These are phyloP conservation scores for Puccinia polysora DNA, from an alignment of 1,284 basidiomycete species.

Conservation along the genomic window DNA sequence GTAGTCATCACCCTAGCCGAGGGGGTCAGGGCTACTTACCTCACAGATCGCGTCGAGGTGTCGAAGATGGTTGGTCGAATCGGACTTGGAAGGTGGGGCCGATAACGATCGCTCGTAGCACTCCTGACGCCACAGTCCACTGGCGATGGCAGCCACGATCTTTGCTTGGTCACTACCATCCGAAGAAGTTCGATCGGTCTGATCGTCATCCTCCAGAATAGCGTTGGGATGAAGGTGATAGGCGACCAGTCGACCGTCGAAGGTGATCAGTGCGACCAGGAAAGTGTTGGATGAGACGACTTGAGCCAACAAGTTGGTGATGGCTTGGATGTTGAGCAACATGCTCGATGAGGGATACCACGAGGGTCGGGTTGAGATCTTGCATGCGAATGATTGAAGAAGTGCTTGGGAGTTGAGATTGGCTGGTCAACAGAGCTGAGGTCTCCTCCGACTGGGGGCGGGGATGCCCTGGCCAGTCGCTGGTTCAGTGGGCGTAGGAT, in stretches of 20 bases:
- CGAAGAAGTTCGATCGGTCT: no score
- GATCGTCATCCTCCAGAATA: slow-evolving; percentile 8
- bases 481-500: no score
- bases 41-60: slow-evolving; percentile 20
- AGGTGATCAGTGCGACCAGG: slow-evolving; percentile 18
- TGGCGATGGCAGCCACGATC: slow-evolving; percentile 17
- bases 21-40: not conserved
- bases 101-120: slow-evolving; percentile 13
- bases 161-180: slow-evolving; percentile 28
- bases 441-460: no score
- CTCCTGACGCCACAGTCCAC: slow-evolving; percentile 30
- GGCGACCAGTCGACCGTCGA: slow-evolving; percentile 25
- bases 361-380: no score
- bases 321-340: slow-evolving; percentile 35
- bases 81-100: not conserved
- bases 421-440: no score
- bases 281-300: slow-evolving; percentile 10
- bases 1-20: no score
- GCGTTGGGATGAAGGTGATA: slow-evolving; percentile 15
- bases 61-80: not conserved
- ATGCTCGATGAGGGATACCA: slow-evolving; percentile 10
- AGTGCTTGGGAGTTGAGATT: no score
- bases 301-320: slow-evolving; percentile 28
- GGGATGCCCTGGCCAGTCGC: no score
- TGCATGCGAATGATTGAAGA: no score